These are phyloP conservation scores for Colletotrichum endophyticum DNA, from an alignment of 2,329 filamentous ascomycete species.

Conservation along the genomic window DNA sequence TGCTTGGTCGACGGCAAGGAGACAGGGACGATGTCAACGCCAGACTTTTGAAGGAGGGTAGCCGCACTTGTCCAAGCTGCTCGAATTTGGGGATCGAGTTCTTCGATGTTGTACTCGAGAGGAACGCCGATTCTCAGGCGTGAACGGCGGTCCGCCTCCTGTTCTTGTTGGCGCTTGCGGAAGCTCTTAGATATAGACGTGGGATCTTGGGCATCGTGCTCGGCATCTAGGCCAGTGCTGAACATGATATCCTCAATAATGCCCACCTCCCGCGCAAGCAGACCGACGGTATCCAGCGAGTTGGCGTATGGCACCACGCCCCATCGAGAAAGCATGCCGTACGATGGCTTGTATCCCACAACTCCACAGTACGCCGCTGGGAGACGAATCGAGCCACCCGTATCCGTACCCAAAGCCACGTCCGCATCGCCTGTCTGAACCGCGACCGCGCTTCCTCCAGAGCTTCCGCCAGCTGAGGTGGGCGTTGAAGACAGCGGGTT, in stretches of 20 bases:
- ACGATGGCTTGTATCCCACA: conserved; percentile 90
- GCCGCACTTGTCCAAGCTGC: conserved; percentile 72
- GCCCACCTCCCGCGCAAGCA: conserved; percentile 65
- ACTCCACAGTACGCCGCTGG: conserved; percentile 86
- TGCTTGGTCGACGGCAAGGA: conserved; percentile 83
- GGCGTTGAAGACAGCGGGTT: conserved; percentile 46
- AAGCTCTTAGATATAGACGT: conserved; percentile 68
- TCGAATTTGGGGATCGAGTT: conserved; percentile 74
- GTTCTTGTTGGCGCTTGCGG: conserved; percentile 51
- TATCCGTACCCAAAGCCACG: conserved; percentile 87
- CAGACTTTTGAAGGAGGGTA: conserved; percentile 61
- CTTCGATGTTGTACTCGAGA: conserved; percentile 85
- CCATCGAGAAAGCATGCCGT: conserved; percentile 83
- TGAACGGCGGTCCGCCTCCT: conserved; percentile 4
- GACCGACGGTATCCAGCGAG: conserved; percentile 87
- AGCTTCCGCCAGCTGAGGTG: conserved; percentile 84
- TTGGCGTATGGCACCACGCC: conserved; percentile 93
- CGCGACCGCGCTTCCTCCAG: conserved; percentile 89
- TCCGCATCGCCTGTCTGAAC: conserved; percentile 67
- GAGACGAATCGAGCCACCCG: conserved; percentile 85
- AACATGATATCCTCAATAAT: conserved; percentile 56
- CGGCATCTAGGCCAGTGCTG: conserved; percentile 50
- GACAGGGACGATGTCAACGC: conserved; percentile 75
- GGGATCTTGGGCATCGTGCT: conserved; percentile 74
- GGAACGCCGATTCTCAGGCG: conserved; percentile 61